Conservation (phyloP, 164 flowering plant species). For the Buxus sempervirens region DNA sequence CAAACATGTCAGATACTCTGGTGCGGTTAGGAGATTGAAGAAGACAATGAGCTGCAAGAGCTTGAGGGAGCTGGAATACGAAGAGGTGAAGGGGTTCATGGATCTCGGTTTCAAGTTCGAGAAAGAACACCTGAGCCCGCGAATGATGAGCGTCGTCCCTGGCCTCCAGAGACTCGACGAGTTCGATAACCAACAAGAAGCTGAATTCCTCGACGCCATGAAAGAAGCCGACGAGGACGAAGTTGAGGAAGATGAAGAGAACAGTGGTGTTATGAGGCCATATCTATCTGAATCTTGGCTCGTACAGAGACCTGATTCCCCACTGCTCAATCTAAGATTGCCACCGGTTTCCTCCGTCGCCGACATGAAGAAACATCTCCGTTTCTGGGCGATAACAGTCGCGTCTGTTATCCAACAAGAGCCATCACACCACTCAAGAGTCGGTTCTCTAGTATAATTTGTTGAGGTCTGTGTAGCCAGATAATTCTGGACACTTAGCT, state of each 20-base stretch:
- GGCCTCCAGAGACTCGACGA: constrained; percentile 44
- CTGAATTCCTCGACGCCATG: background rate
- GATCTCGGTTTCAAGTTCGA: constrained; percentile 67
- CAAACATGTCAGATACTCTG: constrained; percentile 4
- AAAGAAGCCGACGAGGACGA: constrained; percentile 3
- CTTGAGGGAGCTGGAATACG: constrained; percentile 52
- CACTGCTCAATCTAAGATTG: constrained; percentile 39
- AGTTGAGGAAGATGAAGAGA: constrained; percentile 12
- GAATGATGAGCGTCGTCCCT: constrained; percentile 49
- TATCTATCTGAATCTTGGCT: constrained; percentile 77
- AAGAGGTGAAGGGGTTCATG: constrained; percentile 72
- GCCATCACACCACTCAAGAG: constrained; percentile 14
- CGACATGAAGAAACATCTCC: constrained; percentile 62
- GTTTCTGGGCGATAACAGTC: constrained; percentile 59
- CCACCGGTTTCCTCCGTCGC: constrained; percentile 29
- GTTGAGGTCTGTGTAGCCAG: no score
- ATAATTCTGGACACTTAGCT: no score
- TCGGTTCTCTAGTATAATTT: background rate
- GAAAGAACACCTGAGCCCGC: constrained; percentile 37
- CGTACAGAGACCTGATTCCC: constrained; percentile 48
- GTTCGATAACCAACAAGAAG: background rate
- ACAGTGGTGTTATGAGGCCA: constrained; percentile 34
- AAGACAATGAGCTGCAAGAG: constrained; percentile 44
- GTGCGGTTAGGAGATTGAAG: constrained; percentile 17
- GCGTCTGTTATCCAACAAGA: constrained; percentile 41